These are phyloP conservation scores for Heliosperma pusillum DNA, from an alignment of 148 eudicot species.

Conservation along the genomic window DNA sequence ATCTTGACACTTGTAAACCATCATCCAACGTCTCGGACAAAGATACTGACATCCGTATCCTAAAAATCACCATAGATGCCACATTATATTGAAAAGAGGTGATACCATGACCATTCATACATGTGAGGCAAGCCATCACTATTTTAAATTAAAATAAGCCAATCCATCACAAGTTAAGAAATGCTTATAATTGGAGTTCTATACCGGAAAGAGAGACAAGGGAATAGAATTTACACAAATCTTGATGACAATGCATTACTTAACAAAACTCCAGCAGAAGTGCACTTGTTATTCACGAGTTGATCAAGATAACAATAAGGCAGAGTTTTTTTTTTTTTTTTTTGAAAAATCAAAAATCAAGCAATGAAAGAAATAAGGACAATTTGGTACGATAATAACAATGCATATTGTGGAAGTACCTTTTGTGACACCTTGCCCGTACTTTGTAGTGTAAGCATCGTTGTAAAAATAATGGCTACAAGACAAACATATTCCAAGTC, in stretches of 20 bases:
- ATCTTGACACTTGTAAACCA: conserved; percentile 49
- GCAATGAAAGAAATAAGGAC: background rate
- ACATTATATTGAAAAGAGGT: background rate
- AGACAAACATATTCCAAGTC: conserved; percentile 24
- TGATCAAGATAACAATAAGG: background rate
- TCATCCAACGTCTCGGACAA: conserved; percentile 46
- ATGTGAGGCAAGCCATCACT: background rate
- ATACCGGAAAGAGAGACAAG: background rate
- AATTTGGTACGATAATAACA: conserved; percentile 1
- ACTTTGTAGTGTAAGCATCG: conserved; percentile 83
- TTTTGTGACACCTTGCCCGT: conserved; percentile 58
- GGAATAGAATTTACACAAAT: background rate
- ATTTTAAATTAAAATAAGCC: background rate
- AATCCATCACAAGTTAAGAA: background rate
- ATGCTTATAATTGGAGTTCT: background rate
- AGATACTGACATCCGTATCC: conserved; percentile 75
- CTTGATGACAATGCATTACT: background rate
- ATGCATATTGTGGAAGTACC: conserved; percentile 34
- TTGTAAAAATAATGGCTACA: conserved; percentile 88
- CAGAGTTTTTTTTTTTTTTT: conserved; percentile 4
- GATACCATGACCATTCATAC: background rate
- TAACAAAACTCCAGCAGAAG: background rate
- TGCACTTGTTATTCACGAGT: background rate
- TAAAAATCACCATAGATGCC: conserved; percentile 28
- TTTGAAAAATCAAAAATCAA: background rate